Evolutionary conservation across 306 rosid species (phyloP), one percentile per base, ranked within the genome.

Genomic region (Pyrus bretschneideri): DNA sequence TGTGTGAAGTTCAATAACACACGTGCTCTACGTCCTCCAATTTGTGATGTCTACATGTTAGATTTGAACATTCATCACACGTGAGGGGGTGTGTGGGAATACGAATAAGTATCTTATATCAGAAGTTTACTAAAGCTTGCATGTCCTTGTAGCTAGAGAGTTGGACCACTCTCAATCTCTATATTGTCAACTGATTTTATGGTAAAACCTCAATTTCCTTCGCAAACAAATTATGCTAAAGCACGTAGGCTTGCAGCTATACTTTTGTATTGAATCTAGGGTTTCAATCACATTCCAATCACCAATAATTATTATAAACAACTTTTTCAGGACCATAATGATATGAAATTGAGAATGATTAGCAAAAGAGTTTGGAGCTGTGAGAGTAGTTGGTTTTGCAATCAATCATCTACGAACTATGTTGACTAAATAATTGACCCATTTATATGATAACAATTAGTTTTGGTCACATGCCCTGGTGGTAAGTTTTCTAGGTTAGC

Each of bases 341-440:
- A 19, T n/a, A 14, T 44, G 54, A 11, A 40, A 30, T 1, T 19
- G 58, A 60, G 51, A 59, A 78, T 18, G 45, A 14, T n/a, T 14
- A 42, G 65, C 45, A 57, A 18, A 9, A 78, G 55, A 60, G 46
- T 78, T 59, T 23, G 27, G 44, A 58, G 74, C 78, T 44, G 78
- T 14, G 11, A 31, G 67, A 69, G 75, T 70, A 21, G 83, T 40
- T 75, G 77, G 76, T 27, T 72, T 64, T 64, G 25, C 42, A 27
- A 61, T n/a, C 19, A 70, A 76, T 6, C 69, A 23, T 76, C n/a
- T 19, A 42, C 30, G 17, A 19, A 63, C 62, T 12, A 19, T 21
- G 8, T 74, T 74, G 62, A 46, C 62, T 74, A 21, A 11, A 45
- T 45, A 12, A 74, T 62, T 7, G 42, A 44, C 5, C 21, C 21